Conservation (phyloP, 148 eudicot species). For the Fagopyrum esculentum region DNA sequence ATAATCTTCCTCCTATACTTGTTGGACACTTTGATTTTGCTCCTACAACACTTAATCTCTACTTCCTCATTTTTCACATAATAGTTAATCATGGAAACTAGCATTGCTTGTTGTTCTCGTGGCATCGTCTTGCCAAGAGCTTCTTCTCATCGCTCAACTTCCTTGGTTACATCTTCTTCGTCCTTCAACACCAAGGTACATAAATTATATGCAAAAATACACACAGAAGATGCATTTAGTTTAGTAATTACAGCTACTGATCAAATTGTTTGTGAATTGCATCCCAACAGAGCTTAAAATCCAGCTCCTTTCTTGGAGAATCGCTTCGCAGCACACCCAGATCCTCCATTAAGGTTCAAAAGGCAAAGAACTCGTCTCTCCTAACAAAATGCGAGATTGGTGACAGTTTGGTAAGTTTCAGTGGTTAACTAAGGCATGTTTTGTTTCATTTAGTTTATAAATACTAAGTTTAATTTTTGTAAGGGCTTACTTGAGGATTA, state of each 20-base stretch:
- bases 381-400: slow-evolving; percentile 74
- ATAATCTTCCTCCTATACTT: slow-evolving; percentile 12
- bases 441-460: no score
- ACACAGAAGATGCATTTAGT: neutral
- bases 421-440: no score
- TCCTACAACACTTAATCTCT: neutral
- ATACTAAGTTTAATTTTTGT: no score
- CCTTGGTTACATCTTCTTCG: slow-evolving; percentile 23
- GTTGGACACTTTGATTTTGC: neutral
- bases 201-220: no score
- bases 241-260: neutral
- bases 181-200: slow-evolving; percentile 69
- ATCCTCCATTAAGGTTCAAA: slow-evolving; percentile 53
- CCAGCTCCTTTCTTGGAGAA: slow-evolving; percentile 75
- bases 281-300: slow-evolving; percentile 52
- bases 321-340: slow-evolving; percentile 45
- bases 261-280: neutral
- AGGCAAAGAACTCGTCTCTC: slow-evolving; percentile 43
- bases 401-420: slow-evolving; percentile 79
- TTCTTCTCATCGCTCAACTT: slow-evolving; percentile 55
- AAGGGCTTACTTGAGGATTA: no score
- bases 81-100: slow-evolving; percentile 47
- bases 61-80: slow-evolving; percentile 6
- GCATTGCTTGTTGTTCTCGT: slow-evolving; percentile 62
- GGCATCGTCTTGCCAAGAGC: slow-evolving; percentile 52